A percentile compares a stretch with the other conserved stretches of the same genome.
phyloP scores from a whole-genome alignment of 176 grass and related monocot species.

The Oryza glumipatula region DNA sequence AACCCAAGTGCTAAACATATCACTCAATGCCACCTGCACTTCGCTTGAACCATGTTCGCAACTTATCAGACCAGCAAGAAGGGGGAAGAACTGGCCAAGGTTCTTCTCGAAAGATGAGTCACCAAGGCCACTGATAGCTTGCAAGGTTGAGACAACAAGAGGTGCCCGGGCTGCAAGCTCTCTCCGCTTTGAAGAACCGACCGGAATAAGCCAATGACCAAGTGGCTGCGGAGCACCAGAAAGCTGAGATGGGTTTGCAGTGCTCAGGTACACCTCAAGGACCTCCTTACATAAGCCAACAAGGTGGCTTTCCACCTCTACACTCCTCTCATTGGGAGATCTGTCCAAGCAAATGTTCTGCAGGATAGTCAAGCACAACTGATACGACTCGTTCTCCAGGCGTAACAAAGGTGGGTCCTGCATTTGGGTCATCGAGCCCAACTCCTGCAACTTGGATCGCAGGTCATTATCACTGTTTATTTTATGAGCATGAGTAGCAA shows the following conservation, averaged over 20 bases:
- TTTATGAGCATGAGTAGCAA: constrained; percentile 91
- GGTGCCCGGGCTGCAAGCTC: constrained; percentile 92
- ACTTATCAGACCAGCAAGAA: constrained; percentile 81
- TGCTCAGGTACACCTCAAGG: constrained; percentile 82
- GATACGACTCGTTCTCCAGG: constrained; percentile 96
- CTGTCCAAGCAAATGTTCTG: constrained; percentile 80
- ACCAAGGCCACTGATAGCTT: constrained; percentile 74
- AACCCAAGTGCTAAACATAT: constrained; percentile 84
- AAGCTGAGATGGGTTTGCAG: constrained; percentile 67
- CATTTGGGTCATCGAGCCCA: constrained; percentile 99
- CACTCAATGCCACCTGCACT: constrained; percentile 87
- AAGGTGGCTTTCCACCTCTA: constrained; percentile 70
- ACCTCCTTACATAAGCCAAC: constrained; percentile 88
- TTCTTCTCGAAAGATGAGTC: constrained; percentile 81
- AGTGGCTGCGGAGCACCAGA: constrained; percentile 47
- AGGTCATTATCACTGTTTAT: constrained; percentile 91
- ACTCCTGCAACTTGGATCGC: constrained; percentile 87
- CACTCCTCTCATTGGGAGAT: constrained; percentile 52
- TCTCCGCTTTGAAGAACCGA: constrained; percentile 88
- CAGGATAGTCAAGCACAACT: constrained; percentile 83
- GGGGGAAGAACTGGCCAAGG: constrained; percentile 82
- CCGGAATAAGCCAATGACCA: constrained; percentile 76
- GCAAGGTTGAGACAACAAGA: constrained; percentile 85
- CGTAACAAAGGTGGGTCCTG: constrained; percentile 90
- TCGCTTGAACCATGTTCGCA: constrained; percentile 97